Evolutionary conservation across 2,329 filamentous ascomycete genomes (phyloP), one percentile per base, ranked within the genome.

Genomic region (Volutella citrinella): DNA sequence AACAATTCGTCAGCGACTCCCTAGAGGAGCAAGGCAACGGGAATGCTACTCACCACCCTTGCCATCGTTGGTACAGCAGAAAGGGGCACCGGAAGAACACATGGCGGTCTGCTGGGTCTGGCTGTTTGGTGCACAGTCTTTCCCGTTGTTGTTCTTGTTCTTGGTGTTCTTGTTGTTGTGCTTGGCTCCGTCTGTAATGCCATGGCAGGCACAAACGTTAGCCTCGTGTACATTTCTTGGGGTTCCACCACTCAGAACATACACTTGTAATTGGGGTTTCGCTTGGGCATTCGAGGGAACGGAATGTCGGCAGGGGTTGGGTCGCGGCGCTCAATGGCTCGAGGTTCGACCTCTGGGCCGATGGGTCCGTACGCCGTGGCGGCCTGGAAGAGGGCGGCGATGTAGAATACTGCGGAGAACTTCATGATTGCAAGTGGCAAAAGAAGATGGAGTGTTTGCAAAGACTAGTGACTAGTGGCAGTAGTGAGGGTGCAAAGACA

Each of bases 341-440:
- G 38, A 23, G 41, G 8, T 17, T 43, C 38, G 17, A 43, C 15
- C 19, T 21, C 32, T 5, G 27, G 15, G 3, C 35, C 38, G 11
- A 13, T 23, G 7, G 43, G 4, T 6, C 41, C 41, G n/a, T 27
- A 43, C 9, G 42, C 39, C 23, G 40, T 27, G 19, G 16, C 34
- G 23, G 34, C 38, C 10, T 42, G 34, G 13, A 48, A 10, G 20
- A 43, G 16, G 10, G 17, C 24, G 12, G 48, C 11, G 9, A 19
- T 24, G 30, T 34, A 32, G 18, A 37, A n/a, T 13, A 48, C 3
- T n/a, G 38, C 27, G 6, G 28, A 45, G 26, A 34, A 10, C 7
- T 38, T 34, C 45, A 48, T 48, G 34, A 4, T 48, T 16, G 30
- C n/a, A n/a, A n/a, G n/a, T n/a, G n/a, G n/a, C n/a, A n/a, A n/a